Conservation (phyloP, 2,329 filamentous ascomycete genomes). For the Microascus cirrosus region DNA sequence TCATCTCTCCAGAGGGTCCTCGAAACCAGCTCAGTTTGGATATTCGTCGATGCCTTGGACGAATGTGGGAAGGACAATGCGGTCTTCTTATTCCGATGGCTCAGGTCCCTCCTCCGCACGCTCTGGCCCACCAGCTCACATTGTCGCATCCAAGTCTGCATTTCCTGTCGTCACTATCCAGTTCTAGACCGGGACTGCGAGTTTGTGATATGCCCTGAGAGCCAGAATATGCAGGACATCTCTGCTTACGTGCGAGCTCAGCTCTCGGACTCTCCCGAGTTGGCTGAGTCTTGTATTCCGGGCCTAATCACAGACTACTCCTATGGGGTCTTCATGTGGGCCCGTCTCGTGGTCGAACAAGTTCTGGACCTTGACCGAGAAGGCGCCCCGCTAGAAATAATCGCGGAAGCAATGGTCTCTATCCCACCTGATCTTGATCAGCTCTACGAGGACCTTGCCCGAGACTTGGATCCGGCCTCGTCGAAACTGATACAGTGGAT, state of each 20-base stretch:
- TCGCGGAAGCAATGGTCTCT: conserved; percentile 10
- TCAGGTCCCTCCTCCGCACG: conserved; percentile 12
- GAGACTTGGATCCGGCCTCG: conserved; percentile 9
- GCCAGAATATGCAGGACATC: conserved; percentile 16
- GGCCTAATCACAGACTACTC: conserved; percentile 13
- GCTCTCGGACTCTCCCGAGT: conserved; percentile 6
- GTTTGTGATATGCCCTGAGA: conserved; percentile 16
- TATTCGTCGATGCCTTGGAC: conserved; percentile 23
- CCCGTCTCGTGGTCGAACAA: conserved; percentile 14
- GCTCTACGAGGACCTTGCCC: conserved; percentile 14
- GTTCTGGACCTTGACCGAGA: conserved; percentile 8
- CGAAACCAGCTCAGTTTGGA: conserved; percentile 9
- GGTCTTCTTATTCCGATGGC: conserved; percentile 8
- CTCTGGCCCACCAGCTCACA: conserved; percentile 3
- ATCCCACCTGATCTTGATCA: conserved; percentile 13
- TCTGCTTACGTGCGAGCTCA: conserved; percentile 13
- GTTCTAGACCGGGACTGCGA: conserved; percentile 9
- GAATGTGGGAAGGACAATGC: conserved; percentile 18
- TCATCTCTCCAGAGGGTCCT: conserved; percentile 11
- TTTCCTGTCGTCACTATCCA: conserved; percentile 20
- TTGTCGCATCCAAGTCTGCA: conserved; percentile 13
- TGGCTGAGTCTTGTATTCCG: background rate
- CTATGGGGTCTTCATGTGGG: conserved; percentile 24
- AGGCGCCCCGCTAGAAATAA: conserved; percentile 6
- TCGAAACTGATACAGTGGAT: conserved; percentile 20